A percentile compares a stretch with the other conserved stretches of the same genome.
Evolutionary conservation across 441 rosid species (phyloP).

Genomic region (Populus hybrid): DNA sequence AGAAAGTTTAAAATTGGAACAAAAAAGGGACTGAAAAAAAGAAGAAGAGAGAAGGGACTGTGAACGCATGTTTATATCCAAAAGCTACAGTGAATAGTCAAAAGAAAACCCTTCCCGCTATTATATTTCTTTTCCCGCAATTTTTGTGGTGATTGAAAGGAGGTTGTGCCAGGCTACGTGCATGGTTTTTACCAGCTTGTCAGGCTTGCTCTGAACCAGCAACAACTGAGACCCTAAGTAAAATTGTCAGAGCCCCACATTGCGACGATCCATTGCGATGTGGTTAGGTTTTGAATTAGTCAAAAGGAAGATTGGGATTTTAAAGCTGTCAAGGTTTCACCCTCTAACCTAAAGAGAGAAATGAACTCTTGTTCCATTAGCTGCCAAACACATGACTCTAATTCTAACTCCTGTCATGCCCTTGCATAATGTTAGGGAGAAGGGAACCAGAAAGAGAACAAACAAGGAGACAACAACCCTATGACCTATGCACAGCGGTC

Average conservation of each 20-base stretch:
- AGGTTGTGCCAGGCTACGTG: constrained; percentile 24
- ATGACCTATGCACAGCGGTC: constrained; percentile 40
- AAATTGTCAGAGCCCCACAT: constrained; percentile 25
- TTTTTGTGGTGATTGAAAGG: neutral
- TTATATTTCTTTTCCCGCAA: neutral
- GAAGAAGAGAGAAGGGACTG: neutral
- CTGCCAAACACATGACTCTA: constrained; percentile 7
- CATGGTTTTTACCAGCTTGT: constrained; percentile 11
- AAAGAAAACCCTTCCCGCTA: neutral
- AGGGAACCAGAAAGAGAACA: constrained; percentile 72
- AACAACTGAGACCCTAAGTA: constrained; percentile 20
- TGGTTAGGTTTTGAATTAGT: constrained; percentile 20
- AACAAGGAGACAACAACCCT: constrained; percentile 64
- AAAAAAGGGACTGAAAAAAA: neutral
- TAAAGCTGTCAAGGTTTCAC: constrained; percentile 27
- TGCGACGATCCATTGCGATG: constrained; percentile 30
- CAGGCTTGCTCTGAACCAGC: neutral
- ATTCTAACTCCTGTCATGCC: neutral
- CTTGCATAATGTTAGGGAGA: constrained; percentile 42
- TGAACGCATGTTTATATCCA: neutral
- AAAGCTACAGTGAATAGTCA: neutral
- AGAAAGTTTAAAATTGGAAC: neutral
- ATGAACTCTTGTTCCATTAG: constrained; percentile 17
- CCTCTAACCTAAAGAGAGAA: constrained; percentile 6
- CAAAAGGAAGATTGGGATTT: constrained; percentile 32